phyloP scores from a whole-genome alignment of 495 filamentous ascomycete genomes.

The Hapsidospora chrysogenum region DNA sequence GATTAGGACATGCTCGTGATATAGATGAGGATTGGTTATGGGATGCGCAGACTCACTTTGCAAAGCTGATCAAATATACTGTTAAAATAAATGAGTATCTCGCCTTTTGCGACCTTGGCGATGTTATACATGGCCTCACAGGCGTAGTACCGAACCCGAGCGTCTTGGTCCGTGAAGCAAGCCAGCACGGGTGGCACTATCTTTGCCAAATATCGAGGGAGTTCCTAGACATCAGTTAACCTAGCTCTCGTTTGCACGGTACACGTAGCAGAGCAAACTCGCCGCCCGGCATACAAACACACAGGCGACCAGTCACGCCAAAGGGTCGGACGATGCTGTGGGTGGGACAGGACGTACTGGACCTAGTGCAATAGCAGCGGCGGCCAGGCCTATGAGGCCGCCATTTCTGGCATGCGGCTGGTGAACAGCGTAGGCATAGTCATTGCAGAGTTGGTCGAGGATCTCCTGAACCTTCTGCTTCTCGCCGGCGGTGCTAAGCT shows the following conservation, averaged over 20 bases:
- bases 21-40: neutral
- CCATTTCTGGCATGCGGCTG: constrained; percentile 96
- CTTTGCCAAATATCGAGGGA: constrained; percentile 76
- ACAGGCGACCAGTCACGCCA: neutral
- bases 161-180: constrained; percentile 97
- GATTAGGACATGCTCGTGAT: constrained; percentile 4
- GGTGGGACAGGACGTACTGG: constrained; percentile 39
- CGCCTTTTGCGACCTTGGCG: constrained; percentile 96
- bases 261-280: neutral
- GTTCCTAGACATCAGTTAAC: constrained; percentile 34
- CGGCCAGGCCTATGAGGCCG: constrained; percentile 88
- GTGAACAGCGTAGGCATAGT: constrained; percentile 94
- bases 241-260: neutral
- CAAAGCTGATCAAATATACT: constrained; percentile 93
- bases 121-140: constrained; percentile 99
- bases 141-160: constrained; percentile 92
- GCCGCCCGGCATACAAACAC: neutral
- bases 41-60: constrained; percentile 43
- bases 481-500: constrained; percentile 59
- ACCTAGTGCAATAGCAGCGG: constrained; percentile 90
- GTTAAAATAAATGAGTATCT: constrained; percentile 92
- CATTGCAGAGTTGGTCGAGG: constrained; percentile 89
- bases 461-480: constrained; percentile 66
- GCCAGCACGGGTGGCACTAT: constrained; percentile 97
- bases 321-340: neutral